A percentile compares a stretch with the other conserved stretches of the same genome.
These are phyloP conservation scores for Bryoglossum gracile DNA, from an alignment of 495 filamentous ascomycete genomes.

Conservation along the genomic window DNA sequence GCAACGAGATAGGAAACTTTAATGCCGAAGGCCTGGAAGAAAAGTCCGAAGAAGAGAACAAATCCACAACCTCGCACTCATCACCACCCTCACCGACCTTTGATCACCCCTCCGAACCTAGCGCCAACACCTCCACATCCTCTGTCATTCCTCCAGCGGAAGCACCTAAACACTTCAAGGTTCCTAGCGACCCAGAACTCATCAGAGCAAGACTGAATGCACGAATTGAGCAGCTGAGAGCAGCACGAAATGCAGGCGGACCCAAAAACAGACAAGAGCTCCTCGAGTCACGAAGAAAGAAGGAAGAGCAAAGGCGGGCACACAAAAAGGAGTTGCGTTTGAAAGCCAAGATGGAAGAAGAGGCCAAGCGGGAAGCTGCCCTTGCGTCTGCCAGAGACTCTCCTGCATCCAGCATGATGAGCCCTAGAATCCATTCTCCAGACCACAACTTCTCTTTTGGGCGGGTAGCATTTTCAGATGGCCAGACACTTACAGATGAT, in stretches of 20 bases:
- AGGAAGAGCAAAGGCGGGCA: slow-evolving; percentile 74
- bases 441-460: slow-evolving; percentile 76
- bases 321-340: slow-evolving; percentile 77
- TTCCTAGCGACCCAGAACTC: slow-evolving; percentile 56
- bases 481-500: slow-evolving; percentile 62
- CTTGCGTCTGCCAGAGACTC: slow-evolving; percentile 56
- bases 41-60: slow-evolving; percentile 16
- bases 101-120: slow-evolving; percentile 46
- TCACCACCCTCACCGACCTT: slow-evolving; percentile 56
- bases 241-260: slow-evolving; percentile 73
- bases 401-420: slow-evolving; percentile 46
- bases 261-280: slow-evolving; percentile 79
- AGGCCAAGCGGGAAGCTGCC: slow-evolving; percentile 58
- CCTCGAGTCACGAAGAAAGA: slow-evolving; percentile 78
- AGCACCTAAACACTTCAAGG: slow-evolving; percentile 45
- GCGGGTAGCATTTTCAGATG: slow-evolving; percentile 78
- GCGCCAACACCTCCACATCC: slow-evolving; percentile 65
- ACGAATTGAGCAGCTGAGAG: slow-evolving; percentile 74
- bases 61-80: slow-evolving; percentile 43
- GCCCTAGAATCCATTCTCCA: slow-evolving; percentile 55
- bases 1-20: slow-evolving; percentile 29
- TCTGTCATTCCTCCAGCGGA: slow-evolving; percentile 55
- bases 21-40: slow-evolving; percentile 23
- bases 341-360: slow-evolving; percentile 69
- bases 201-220: slow-evolving; percentile 69